These are phyloP conservation scores for Talaromyces sp. DNA, from an alignment of 2,329 filamentous ascomycete genomes.

Conservation along the genomic window DNA sequence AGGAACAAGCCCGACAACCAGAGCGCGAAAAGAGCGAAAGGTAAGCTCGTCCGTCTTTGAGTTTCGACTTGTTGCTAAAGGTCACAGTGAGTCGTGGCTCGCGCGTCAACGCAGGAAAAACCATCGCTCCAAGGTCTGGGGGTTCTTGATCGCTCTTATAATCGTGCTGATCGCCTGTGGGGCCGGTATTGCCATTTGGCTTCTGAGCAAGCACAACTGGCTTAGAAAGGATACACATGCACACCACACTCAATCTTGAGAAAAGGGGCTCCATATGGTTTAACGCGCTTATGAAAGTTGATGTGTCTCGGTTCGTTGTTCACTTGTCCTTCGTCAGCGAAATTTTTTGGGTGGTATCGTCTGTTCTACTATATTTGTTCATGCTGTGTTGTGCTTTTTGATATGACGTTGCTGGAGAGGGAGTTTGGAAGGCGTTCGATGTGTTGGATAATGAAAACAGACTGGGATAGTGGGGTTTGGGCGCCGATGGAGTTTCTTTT, in stretches of 20 bases:
- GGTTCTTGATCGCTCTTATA: constrained; percentile 33
- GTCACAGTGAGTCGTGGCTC: constrained; percentile 54
- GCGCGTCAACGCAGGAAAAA: constrained; percentile 51
- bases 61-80: background rate
- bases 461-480: background rate
- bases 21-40: constrained; percentile 22
- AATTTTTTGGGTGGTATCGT: background rate
- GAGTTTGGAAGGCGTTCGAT: background rate
- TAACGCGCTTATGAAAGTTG: background rate
- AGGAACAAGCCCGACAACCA: constrained; percentile 38
- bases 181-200: constrained; percentile 48
- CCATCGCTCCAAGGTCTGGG: constrained; percentile 48
- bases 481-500: background rate
- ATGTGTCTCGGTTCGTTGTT: background rate
- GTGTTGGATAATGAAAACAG: background rate
- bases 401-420: background rate
- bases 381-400: background rate
- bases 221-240: constrained; percentile 21
- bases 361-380: background rate
- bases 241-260: background rate
- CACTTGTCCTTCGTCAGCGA: background rate
- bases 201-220: constrained; percentile 40
- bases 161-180: constrained; percentile 43
- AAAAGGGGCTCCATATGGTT: background rate
- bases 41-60: constrained; percentile 10